Evolutionary conservation across 805 yeast species (phyloP).

Genomic region (Torulaspora indica): DNA sequence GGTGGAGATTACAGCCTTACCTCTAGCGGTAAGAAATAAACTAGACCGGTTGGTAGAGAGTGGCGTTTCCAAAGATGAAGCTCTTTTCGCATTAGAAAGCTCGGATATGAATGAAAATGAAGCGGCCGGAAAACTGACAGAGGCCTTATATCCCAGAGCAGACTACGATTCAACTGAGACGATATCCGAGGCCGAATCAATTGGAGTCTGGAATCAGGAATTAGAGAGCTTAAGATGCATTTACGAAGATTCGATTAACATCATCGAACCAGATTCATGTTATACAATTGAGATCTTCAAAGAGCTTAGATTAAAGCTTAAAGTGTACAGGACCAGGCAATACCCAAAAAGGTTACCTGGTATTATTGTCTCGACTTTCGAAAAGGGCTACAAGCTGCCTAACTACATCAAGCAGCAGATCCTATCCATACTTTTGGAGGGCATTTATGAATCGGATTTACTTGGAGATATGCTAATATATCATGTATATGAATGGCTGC

Average conservation of each 20-base stretch:
- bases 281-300: slow-evolving; percentile 36
- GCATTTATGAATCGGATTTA: slow-evolving; percentile 41
- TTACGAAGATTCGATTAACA: slow-evolving; percentile 44
- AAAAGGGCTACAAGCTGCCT: slow-evolving; percentile 51
- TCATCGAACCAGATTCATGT: slow-evolving; percentile 29
- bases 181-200: slow-evolving; percentile 31
- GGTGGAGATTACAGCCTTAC: slow-evolving; percentile 42
- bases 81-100: slow-evolving; percentile 44
- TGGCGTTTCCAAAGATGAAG: slow-evolving; percentile 68
- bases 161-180: slow-evolving; percentile 9
- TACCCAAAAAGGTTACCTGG: slow-evolving; percentile 76
- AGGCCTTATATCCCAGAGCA: slow-evolving; percentile 29
- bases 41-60: slow-evolving; percentile 55
- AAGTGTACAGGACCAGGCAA: slow-evolving; percentile 42
- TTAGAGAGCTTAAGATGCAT: slow-evolving; percentile 60
- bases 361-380: slow-evolving; percentile 46
- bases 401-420: slow-evolving; percentile 63
- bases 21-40: slow-evolving; percentile 47
- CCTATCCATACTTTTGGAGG: slow-evolving; percentile 43
- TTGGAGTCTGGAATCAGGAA: slow-evolving; percentile 69
- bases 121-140: slow-evolving; percentile 50
- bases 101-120: slow-evolving; percentile 43
- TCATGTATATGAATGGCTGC: slow-evolving; percentile 72
- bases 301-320: slow-evolving; percentile 31
- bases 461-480: slow-evolving; percentile 69